phyloP scores from a whole-genome alignment of 1,284 basidiomycete genomes.

The Hemileia vastatrix region DNA sequence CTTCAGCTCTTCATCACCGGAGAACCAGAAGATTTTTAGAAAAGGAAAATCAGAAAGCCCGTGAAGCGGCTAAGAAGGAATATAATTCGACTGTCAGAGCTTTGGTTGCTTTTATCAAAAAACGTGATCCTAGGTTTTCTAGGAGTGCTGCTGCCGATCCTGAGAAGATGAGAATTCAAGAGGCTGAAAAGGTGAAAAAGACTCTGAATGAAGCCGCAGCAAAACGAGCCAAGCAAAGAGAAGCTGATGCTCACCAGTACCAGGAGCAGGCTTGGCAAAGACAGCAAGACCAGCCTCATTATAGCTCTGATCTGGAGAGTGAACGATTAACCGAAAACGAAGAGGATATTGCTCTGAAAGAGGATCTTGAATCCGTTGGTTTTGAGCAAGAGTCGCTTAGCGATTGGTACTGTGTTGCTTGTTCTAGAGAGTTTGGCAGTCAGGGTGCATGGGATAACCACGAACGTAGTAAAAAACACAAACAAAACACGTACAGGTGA shows the following conservation, averaged over 20 bases:
- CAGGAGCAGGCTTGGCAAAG: conserved; percentile 40
- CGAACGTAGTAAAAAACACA: conserved; percentile 89
- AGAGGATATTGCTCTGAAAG: conserved; percentile 49
- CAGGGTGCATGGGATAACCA: conserved; percentile 95
- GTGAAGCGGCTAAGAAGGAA: conserved; percentile 76
- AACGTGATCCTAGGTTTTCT: conserved; percentile 77
- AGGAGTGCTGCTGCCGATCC: conserved; percentile 29
- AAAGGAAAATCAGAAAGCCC: conserved; percentile 84
- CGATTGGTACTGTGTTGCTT: conserved; percentile 87
- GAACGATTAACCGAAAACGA: conserved; percentile 65
- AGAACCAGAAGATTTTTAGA: conserved; percentile 85
- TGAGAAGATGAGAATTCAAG: conserved; percentile 28
- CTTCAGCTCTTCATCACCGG: conserved; percentile 83
- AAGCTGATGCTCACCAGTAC: conserved; percentile 33
- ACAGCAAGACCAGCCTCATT: conserved; percentile 22
- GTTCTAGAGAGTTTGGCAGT: conserved; percentile 77
- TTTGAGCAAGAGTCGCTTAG: conserved; percentile 29
- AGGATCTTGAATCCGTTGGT: too few species aligned
- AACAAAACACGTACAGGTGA: conserved; percentile 67
- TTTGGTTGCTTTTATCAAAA: conserved; percentile 75
- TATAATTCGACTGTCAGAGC: conserved; percentile 88
- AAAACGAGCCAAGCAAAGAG: conserved; percentile 32
- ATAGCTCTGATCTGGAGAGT: conserved; percentile 37
- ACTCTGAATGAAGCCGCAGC: conserved; percentile 31
- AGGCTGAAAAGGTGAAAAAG: conserved; percentile 15